A percentile compares a stretch with the other conserved stretches of the same genome.
Conservation (phyloP, 106 monocot genomes). For the Vanilla planifolia region DNA sequence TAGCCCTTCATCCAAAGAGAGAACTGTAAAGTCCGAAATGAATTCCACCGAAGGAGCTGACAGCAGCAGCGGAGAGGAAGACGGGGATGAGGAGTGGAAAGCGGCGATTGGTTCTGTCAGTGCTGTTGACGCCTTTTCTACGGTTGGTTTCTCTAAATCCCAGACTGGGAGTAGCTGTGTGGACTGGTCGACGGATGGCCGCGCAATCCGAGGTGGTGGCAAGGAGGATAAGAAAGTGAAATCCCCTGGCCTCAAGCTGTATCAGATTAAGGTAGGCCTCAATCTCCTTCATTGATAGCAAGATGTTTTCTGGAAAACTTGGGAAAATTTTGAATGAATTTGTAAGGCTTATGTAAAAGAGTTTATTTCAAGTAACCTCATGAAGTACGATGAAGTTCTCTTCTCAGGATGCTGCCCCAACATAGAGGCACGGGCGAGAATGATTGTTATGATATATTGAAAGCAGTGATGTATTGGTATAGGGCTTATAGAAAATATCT, state of each 20-base stretch:
- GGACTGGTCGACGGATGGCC: neutral
- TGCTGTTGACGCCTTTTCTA: constrained; percentile 7
- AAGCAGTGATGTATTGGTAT: no score
- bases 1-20: no score
- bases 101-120: constrained; percentile 60
- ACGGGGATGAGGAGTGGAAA: constrained; percentile 65
- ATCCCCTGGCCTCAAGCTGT: constrained; percentile 47
- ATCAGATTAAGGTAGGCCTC: constrained; percentile 62
- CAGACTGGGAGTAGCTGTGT: neutral
- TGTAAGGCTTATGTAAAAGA: neutral
- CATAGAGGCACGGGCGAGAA: no score
- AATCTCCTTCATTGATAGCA: neutral
- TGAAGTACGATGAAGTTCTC: neutral
- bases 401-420: no score
- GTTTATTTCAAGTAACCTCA: neutral
- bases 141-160: constrained; percentile 14
- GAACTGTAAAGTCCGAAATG: neutral
- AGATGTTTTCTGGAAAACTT: neutral
- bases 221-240: constrained; percentile 12
- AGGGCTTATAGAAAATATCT: no score
- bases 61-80: constrained; percentile 63
- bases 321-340: neutral
- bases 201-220: neutral
- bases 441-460: no score
- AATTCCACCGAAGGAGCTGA: constrained; percentile 10